A percentile compares a stretch with the other conserved stretches of the same genome.
Conservation (phyloP, 202 grass and related monocot genomes). For the Alloteropsis angusta region DNA sequence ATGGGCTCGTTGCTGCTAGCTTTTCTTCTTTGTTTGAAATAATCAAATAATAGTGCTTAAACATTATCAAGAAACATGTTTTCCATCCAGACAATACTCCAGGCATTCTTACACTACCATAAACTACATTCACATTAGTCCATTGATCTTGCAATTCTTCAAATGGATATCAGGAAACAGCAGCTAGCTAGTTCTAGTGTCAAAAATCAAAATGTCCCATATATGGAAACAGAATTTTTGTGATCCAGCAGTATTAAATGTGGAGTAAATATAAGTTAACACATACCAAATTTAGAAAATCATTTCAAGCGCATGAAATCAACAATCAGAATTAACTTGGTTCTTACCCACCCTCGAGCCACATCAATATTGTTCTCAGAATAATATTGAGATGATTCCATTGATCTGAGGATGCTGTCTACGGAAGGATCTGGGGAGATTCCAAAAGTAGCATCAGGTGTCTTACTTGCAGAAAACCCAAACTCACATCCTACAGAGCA, state of each 20-base stretch:
- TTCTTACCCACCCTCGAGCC: conserved; percentile 96
- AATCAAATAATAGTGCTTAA: conserved; percentile 15
- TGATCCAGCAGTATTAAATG: background rate
- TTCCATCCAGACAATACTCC: background rate
- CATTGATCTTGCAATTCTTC: background rate
- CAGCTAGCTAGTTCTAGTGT: background rate
- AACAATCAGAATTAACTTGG: conserved; percentile 36
- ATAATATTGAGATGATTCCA: conserved; percentile 99
- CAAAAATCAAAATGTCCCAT: background rate
- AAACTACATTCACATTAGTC: background rate
- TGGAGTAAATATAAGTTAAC: background rate
- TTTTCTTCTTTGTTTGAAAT: conserved; percentile 12
- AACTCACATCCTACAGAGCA: conserved; percentile 78
- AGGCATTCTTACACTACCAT: background rate
- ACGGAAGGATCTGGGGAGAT: conserved; percentile 36
- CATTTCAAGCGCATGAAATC: conserved; percentile 14
- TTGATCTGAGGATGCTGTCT: conserved; percentile 71
- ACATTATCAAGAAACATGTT: background rate
- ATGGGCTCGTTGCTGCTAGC: background rate
- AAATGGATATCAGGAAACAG: background rate
- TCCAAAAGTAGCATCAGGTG: conserved; percentile 87
- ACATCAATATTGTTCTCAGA: conserved; percentile 64
- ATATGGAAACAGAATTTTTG: background rate
- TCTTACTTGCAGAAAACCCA: conserved; percentile 52
- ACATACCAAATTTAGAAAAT: background rate